Evolutionary conservation across 441 rosid species (phyloP).

Genomic region (Rhodomyrtus psidioides): DNA sequence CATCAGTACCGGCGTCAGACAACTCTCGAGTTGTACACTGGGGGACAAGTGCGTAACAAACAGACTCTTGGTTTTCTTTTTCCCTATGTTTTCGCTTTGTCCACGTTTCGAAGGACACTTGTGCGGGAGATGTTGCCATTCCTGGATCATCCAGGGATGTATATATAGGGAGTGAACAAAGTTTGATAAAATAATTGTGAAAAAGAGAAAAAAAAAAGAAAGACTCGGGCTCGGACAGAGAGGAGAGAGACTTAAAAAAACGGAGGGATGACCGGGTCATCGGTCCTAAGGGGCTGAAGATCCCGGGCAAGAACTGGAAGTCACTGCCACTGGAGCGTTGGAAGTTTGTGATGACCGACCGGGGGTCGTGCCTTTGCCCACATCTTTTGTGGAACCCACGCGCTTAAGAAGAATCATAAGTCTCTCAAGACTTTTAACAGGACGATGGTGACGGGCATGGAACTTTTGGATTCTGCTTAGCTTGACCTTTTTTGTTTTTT

Average conservation of each 20-base stretch:
- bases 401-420: constrained; percentile 20
- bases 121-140: background rate
- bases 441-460: background rate
- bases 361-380: background rate
- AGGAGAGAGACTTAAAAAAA: background rate
- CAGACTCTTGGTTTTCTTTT: background rate
- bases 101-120: background rate
- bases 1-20: constrained; percentile 3
- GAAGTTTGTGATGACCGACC: background rate
- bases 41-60: background rate
- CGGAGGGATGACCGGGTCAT: background rate
- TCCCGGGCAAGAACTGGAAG: background rate
- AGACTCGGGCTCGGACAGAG: background rate
- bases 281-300: background rate
- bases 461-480: background rate
- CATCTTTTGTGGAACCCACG: constrained; percentile 35
- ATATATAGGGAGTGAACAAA: background rate
- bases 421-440: background rate
- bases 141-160: background rate
- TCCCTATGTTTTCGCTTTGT: background rate
- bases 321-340: constrained; percentile 1
- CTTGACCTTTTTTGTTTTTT: constrained; percentile 13
- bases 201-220: too few species aligned
- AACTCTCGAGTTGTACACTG: background rate
- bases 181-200: background rate